These are phyloP conservation scores for Tylopilus balloui DNA, from an alignment of 768 basidiomycete genomes.

Conservation along the genomic window DNA sequence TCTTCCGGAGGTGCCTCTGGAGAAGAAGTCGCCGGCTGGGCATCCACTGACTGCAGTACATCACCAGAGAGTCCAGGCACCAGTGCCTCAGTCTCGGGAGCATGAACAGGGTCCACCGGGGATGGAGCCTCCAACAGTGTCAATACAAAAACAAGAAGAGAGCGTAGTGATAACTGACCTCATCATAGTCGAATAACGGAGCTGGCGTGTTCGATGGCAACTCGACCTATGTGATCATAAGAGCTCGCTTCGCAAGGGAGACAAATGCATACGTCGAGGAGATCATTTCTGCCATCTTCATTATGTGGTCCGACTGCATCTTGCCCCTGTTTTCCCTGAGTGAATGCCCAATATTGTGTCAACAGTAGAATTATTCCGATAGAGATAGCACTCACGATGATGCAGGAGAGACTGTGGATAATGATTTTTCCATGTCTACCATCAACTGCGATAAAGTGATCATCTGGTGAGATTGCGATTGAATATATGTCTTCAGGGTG, in stretches of 20 bases:
- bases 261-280: too few relatives aligned
- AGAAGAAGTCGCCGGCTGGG: not conserved
- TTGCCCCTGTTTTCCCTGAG: too few relatives aligned
- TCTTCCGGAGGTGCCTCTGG: not conserved
- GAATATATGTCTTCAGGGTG: too few relatives aligned
- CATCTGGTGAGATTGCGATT: too few relatives aligned
- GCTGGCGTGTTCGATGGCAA: not conserved
- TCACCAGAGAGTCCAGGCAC: not conserved
- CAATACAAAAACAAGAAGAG: not conserved
- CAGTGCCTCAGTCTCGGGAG: not conserved
- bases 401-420: too few relatives aligned
- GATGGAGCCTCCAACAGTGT: not conserved
- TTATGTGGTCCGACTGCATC: too few relatives aligned
- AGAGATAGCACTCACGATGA: too few relatives aligned
- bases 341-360: too few relatives aligned
- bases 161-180: not conserved
- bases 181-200: not conserved
- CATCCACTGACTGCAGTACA: not conserved
- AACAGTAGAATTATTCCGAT: too few relatives aligned
- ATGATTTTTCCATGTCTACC: too few relatives aligned
- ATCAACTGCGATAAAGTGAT: too few relatives aligned
- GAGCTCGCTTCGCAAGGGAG: not conserved
- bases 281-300: too few relatives aligned
- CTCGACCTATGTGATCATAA: not conserved
- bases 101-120: not conserved